A percentile compares a stretch with the other conserved stretches of the same genome.
These are phyloP conservation scores for Byssochlamys sp. DNA, from an alignment of 2,329 filamentous ascomycete genomes.

Conservation along the genomic window DNA sequence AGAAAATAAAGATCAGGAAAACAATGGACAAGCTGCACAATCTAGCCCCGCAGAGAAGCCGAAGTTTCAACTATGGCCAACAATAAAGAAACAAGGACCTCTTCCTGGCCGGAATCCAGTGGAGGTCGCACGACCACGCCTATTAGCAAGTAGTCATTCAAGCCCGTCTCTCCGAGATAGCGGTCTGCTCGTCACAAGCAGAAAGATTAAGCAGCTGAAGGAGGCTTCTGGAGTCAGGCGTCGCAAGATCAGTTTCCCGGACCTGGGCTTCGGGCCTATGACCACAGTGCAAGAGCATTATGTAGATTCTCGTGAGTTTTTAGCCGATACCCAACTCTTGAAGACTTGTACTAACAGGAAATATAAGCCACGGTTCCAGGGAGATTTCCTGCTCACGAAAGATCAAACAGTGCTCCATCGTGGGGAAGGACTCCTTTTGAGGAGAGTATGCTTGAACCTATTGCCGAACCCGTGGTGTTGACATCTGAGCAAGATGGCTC, in stretches of 20 bases:
- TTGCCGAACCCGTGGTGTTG: slow-evolving; percentile 7
- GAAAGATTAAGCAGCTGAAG: slow-evolving; percentile 6
- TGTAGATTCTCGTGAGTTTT: slow-evolving; percentile 20
- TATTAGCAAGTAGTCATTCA: slow-evolving; percentile 3
- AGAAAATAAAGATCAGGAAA: not conserved
- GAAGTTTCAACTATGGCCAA: slow-evolving; percentile 16
- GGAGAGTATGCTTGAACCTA: slow-evolving; percentile 4
- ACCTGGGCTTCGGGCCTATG: slow-evolving; percentile 9
- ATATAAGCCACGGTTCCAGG: slow-evolving; percentile 20
- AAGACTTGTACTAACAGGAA: not conserved
- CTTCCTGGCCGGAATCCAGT: not conserved
- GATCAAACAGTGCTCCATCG: slow-evolving; percentile 18
- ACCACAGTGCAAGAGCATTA: slow-evolving; percentile 10
- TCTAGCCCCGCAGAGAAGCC: slow-evolving; percentile 10
- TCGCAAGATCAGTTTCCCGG: slow-evolving; percentile 13
- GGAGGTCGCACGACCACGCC: not conserved
- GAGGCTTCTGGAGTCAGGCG: slow-evolving; percentile 7
- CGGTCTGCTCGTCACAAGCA: not conserved
- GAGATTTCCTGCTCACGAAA: slow-evolving; percentile 15
- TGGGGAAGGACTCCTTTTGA: slow-evolving; percentile 5
- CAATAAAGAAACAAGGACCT: slow-evolving; percentile 9
- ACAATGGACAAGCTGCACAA: not conserved
- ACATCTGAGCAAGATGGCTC: slow-evolving; percentile 2
- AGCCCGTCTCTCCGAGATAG: slow-evolving; percentile 1
- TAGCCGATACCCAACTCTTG: not conserved